These are phyloP conservation scores for Melaleuca quinquenervia DNA, from an alignment of 345 rosid species.

Conservation along the genomic window DNA sequence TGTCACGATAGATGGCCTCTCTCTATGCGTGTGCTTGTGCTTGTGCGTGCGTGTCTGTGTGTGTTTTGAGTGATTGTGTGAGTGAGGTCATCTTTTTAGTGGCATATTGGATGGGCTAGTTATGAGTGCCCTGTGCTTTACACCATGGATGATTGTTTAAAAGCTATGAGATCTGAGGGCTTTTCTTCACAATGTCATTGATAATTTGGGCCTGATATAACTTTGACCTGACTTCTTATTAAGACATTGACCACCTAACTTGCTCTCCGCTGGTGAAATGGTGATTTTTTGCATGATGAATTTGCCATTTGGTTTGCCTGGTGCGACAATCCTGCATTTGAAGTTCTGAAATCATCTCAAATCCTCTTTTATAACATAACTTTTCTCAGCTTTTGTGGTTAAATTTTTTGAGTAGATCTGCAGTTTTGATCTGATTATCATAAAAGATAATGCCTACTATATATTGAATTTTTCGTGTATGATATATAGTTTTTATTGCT, in stretches of 20 bases:
- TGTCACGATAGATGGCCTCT: neutral
- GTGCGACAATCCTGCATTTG: neutral
- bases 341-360: neutral
- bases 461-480: neutral
- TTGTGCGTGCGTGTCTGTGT: neutral
- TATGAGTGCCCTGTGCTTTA: neutral
- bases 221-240: neutral
- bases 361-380: neutral
- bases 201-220: neutral
- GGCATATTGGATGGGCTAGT: constrained; percentile 1
- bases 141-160: neutral
- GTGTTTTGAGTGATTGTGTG: neutral
- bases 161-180: constrained; percentile 15
- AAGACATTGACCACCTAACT: neutral
- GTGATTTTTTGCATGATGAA: neutral
- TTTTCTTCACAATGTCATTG: neutral
- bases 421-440: neutral
- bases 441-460: neutral
- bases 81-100: neutral
- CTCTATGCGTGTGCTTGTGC: neutral
- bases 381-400: neutral
- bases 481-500: neutral
- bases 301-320: neutral
- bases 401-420: neutral
- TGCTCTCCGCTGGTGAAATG: neutral